Conservation (phyloP, 192 early-diverging fungal genomes). For the Coemansia sp. region DNA sequence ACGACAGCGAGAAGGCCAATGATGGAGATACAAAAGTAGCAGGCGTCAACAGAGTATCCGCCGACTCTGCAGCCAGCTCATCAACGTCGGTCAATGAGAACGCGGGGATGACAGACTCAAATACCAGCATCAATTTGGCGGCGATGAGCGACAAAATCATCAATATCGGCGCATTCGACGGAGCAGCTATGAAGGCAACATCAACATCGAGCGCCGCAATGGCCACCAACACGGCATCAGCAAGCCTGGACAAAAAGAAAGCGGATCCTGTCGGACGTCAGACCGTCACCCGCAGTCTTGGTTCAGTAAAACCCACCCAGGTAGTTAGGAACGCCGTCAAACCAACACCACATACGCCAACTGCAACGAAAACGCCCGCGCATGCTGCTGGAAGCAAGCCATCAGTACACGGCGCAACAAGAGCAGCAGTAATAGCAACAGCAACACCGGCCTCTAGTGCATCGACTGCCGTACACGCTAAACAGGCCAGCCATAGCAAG, state of each 20-base stretch:
- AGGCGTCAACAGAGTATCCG: constrained; percentile 35
- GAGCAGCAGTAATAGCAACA: neutral
- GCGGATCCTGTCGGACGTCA: constrained; percentile 15
- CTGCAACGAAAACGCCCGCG: neutral
- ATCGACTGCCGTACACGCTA: neutral
- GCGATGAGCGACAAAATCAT: constrained; percentile 37
- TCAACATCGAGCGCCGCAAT: constrained; percentile 12
- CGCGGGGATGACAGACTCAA: constrained; percentile 12
- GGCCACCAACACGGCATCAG: neutral
- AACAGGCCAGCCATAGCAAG: neutral
- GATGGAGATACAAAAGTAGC: constrained; percentile 17
- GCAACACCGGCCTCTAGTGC: neutral
- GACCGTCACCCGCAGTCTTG: constrained; percentile 24
- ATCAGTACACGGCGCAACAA: neutral
- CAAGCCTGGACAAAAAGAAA: neutral
- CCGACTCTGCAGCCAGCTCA: constrained; percentile 3
- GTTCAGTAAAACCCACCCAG: constrained; percentile 7
- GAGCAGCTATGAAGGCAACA: constrained; percentile 22
- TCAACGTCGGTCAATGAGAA: constrained; percentile 5
- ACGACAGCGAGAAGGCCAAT: constrained; percentile 12
- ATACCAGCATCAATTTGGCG: constrained; percentile 43
- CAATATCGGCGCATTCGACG: constrained; percentile 36
- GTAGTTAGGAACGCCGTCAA: constrained; percentile 5
- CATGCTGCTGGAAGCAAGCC: constrained; percentile 1
- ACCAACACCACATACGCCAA: constrained; percentile 1